Evolutionary conservation across 305 asterid genomes (phyloP).

Genomic region (Rubia peregrina): DNA sequence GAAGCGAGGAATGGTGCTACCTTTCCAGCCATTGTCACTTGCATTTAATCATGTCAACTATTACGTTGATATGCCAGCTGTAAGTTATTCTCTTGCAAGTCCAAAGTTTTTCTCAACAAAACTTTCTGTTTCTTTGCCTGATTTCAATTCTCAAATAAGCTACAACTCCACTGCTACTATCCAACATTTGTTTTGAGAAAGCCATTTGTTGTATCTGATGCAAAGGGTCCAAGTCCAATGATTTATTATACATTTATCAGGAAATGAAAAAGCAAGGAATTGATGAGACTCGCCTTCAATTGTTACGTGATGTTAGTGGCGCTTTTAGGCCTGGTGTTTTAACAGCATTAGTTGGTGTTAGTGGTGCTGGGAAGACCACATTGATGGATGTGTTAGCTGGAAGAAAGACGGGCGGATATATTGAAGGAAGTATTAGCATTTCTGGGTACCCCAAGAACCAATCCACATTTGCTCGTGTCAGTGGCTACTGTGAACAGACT

Average conservation of each 20-base stretch:
- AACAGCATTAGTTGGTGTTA: conserved; percentile 89
- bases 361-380: conserved; percentile 98
- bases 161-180: background rate
- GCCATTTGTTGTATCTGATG: background rate
- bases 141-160: too few species aligned
- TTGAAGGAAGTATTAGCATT: conserved; percentile 69
- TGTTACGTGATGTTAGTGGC: conserved; percentile 75
- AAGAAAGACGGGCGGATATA: conserved; percentile 77
- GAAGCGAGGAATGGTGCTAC: conserved; percentile 87
- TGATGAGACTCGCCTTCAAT: conserved; percentile 68
- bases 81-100: conserved; percentile 33
- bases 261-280: conserved; percentile 74
- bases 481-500: conserved; percentile 93
- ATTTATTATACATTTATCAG: conserved; percentile 29
- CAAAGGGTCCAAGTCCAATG: background rate
- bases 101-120: background rate
- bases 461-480: conserved; percentile 76
- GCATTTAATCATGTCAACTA: conserved; percentile 78
- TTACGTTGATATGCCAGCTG: conserved; percentile 90
- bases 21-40: conserved; percentile 76
- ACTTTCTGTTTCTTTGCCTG: too few species aligned
- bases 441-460: conserved; percentile 88
- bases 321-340: conserved; percentile 91
- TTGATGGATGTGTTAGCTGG: conserved; percentile 97
- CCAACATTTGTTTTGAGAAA: background rate